Base-by-base conservation (phyloP, 1,139 yeast genomes). In the Geotrichum histeridarum region DNA sequence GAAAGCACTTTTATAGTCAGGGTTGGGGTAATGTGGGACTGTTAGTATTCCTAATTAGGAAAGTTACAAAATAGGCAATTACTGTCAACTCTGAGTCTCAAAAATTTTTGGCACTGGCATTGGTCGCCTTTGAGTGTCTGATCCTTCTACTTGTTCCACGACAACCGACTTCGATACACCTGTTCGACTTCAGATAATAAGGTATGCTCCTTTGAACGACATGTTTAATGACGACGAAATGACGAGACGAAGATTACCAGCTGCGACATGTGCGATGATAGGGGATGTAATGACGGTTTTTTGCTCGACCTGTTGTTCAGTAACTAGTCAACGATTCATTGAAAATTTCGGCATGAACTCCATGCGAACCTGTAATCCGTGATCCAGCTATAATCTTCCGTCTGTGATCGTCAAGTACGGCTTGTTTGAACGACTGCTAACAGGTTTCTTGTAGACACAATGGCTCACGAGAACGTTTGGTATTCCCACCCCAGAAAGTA, bases 381-480 rank as follows among this genome's bases (percentile, higher is more conserved):
- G 27, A 22, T 22, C 27, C 27, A 22, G 27, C 27, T 22, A 22
- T 3, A 22, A 22, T 22, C 27, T 22, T 5, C 5, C 27, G 5
- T 22, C 5, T 22, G 3, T 22, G 4, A 22, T 22, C 27, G 27
- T 22, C 27, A 22, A 22, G 27, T 22, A 22, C 27, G 27, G 27
- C 3, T 22, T 5, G 27, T 22, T 22, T 22, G 27, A 22, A 22
- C 27, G 27, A 22, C 27, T 22, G 27, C 27, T 42, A 42, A 17
- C 27, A 42, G 12, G 8, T 22, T 22, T 12, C 22, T 14, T 17
- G 31, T 42, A 53, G 57, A 43, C 53, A 86, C 81, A 68, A 91
- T 91, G 98, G 97, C 98, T 85, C 98, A 91, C 97, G 97, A 89
- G 86, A 86, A 90, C 90, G 96, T 93, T 84, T 94, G 99, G 99